Evolutionary conservation across 75 land plant genomes (phyloP), one percentile per base, ranked within the genome.

Genomic region (Sequoiadendron giganteum): DNA sequence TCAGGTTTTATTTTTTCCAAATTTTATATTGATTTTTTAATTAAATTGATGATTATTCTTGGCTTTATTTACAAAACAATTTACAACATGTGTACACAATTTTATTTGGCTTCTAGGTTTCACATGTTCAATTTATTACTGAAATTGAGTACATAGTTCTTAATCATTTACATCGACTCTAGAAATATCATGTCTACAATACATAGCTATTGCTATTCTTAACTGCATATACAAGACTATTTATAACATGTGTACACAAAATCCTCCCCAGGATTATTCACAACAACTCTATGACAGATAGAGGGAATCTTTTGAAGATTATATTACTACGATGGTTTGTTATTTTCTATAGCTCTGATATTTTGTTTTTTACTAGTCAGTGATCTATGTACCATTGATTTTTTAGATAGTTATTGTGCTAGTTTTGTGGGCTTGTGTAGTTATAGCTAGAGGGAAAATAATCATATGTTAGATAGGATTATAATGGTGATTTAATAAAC

Each of bases 221-320:
- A 80, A 55, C 88, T 34, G 10, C 43, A 42, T 19, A 42, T 55
- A 34, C 91, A 95, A 97, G 34, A 95, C 96, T 28, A 92, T 97
- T 38, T 97, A 97, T 87, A 95, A 95, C 87, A 93, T 96, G 98
- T 97, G 97, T 81, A 97, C 97, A 6, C 98, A 95, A 87, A 97
- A 95, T 89, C 96, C 98, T 4, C 97, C 98, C 5, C 97, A 97
- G 84, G 98, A 95, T 81, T 97, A 97, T 90, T 95, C 98, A 47
- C 95, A 94, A 81, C 98, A 97, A 89, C 92, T 97, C 14, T 97
- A 97, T 89, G 98, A 95, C 72, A 92, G 95, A 88, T 97, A 97
- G 48, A 86, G 91, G 84, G 95, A 94, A 86, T 89, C 96, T n/a
- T 93, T 97, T 88, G 94, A 95, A 89, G 94, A 97, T 61, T 95